phyloP scores from a whole-genome alignment of 257 asterid genomes.

The Paraleonurus japonicus region DNA sequence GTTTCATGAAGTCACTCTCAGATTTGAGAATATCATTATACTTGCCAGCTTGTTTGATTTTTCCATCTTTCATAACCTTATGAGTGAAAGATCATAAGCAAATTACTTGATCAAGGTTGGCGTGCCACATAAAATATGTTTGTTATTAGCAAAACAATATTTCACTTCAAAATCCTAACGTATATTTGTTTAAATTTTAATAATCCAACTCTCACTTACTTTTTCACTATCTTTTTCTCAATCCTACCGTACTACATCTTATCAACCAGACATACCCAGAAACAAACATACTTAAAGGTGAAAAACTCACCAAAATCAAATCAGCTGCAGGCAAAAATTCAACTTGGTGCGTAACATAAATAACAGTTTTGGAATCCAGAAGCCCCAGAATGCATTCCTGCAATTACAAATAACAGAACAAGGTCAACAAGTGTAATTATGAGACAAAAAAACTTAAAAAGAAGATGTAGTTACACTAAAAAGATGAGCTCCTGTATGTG shows the following conservation, averaged over 20 bases:
- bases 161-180: too few relatives aligned
- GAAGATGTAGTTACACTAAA: constrained; percentile 56
- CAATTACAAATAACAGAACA: constrained; percentile 12
- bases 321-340: constrained; percentile 87
- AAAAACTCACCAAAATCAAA: constrained; percentile 66
- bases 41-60: constrained; percentile 72
- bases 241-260: too few relatives aligned
- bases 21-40: constrained; percentile 66
- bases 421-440: neutral
- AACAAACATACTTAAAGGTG: neutral
- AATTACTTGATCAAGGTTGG: neutral
- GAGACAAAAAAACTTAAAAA: neutral
- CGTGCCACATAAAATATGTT: too few relatives aligned
- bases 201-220: too few relatives aligned
- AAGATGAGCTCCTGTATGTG: constrained; percentile 85
- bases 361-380: constrained; percentile 58
- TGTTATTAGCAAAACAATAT: too few relatives aligned
- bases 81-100: neutral
- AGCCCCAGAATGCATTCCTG: constrained; percentile 77
- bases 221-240: too few relatives aligned
- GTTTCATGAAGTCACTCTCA: constrained; percentile 83
- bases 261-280: too few relatives aligned
- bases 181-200: too few relatives aligned
- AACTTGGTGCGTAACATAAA: constrained; percentile 86
- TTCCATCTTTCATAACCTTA: constrained; percentile 89